These are phyloP conservation scores for Chlamydomonas applanata DNA, from an alignment of 139 green algal species.

Conservation along the genomic window DNA sequence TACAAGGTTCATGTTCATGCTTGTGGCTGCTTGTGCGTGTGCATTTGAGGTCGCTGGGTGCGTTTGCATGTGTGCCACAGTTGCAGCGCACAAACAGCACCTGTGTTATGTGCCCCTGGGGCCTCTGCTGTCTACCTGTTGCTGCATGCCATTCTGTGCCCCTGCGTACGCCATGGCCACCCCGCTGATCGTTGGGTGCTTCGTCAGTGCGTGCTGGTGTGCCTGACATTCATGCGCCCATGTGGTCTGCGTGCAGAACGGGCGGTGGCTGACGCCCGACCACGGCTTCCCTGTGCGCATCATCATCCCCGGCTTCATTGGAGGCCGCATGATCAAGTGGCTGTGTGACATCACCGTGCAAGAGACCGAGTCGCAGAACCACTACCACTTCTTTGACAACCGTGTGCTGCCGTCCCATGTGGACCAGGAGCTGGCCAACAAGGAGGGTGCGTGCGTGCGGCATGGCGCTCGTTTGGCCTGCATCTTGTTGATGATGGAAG, in stretches of 20 bases:
- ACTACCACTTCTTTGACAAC: constrained; percentile 99
- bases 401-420: constrained; percentile 92
- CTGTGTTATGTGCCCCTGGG: too few species aligned
- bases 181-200: too few species aligned
- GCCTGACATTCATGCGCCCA: constrained; percentile 51
- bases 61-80: not conserved
- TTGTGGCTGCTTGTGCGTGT: too few species aligned
- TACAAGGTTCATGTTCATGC: too few species aligned
- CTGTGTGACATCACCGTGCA: constrained; percentile 77
- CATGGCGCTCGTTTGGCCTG: too few species aligned
- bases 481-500: too few species aligned
- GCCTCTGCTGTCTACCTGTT: too few species aligned
- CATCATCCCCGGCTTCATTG: constrained; percentile 87
- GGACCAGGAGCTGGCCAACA: constrained; percentile 82
- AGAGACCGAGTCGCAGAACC: constrained; percentile 80
- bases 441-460: constrained; percentile 62
- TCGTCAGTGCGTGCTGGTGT: not conserved
- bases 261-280: constrained; percentile 51
- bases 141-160: too few species aligned
- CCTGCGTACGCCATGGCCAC: constrained; percentile 51
- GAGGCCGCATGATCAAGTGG: constrained; percentile 89
- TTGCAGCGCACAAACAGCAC: not conserved
- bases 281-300: constrained; percentile 66
- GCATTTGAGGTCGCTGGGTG: not conserved
- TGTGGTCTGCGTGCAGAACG: constrained; percentile 83